These are phyloP conservation scores for Penicillium lividum DNA, from an alignment of 495 filamentous ascomycete species.

Conservation along the genomic window DNA sequence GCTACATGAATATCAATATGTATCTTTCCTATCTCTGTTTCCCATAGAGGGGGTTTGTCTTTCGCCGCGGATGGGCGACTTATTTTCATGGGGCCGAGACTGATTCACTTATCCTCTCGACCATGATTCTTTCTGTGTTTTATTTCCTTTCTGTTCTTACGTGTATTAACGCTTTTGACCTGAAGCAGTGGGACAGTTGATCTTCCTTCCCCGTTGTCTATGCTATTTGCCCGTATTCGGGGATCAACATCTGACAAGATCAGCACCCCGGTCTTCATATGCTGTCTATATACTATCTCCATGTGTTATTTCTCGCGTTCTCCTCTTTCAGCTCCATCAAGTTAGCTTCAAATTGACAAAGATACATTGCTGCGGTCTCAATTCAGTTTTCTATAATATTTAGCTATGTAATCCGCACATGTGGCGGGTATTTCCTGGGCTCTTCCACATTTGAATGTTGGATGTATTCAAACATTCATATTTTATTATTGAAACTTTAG, in stretches of 20 bases:
- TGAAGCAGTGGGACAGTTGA: not conserved
- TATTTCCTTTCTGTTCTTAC: slow-evolving; percentile 8
- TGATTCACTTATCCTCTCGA: slow-evolving; percentile 2
- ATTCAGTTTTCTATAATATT: not conserved
- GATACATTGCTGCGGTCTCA: slow-evolving; percentile 13
- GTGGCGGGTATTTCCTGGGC: too few species aligned
- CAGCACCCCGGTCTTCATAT: not conserved
- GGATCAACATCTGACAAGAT: not conserved
- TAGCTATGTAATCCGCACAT: too few species aligned
- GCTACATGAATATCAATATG: slow-evolving; percentile 30
- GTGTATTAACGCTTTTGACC: slow-evolving; percentile 17
- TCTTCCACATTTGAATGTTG: too few species aligned
- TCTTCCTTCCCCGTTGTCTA: not conserved
- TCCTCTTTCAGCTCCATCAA: slow-evolving; percentile 7
- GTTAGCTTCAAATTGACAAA: slow-evolving; percentile 20
- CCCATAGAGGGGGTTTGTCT: slow-evolving; percentile 23
- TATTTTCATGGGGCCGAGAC: slow-evolving; percentile 7
- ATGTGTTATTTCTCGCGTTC: slow-evolving; percentile 3
- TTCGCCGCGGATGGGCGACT: slow-evolving; percentile 6
- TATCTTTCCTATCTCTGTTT: slow-evolving; percentile 19
- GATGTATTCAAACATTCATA: too few species aligned
- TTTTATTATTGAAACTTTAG: too few species aligned
- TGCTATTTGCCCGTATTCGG: not conserved
- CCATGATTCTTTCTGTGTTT: slow-evolving; percentile 10
- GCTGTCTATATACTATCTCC: not conserved